phyloP scores from a whole-genome alignment of 306 rosid species.

The Casuarina equisetifolia region DNA sequence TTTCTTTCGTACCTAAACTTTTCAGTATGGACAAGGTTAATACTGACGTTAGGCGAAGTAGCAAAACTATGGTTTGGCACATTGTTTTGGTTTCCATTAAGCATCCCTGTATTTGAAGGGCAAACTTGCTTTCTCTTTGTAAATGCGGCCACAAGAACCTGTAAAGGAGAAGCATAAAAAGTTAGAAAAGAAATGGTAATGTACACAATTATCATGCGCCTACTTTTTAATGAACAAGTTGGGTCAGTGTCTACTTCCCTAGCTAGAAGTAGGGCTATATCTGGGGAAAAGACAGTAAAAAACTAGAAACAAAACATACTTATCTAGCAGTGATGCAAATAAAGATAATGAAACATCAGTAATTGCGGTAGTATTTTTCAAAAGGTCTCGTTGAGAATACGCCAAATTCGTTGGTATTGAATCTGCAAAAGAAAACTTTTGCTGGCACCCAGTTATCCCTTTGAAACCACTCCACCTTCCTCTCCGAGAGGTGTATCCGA shows the following conservation, averaged over 20 bases:
- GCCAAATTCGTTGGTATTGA: no score
- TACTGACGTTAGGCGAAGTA: conserved; percentile 22
- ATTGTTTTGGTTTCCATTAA: conserved; percentile 42
- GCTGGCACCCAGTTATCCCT: no score
- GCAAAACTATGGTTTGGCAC: conserved; percentile 26
- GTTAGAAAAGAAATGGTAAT: background rate
- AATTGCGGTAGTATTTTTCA: background rate
- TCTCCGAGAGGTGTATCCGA: no score
- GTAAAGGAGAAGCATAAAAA: background rate
- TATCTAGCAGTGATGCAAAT: background rate
- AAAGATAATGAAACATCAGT: background rate
- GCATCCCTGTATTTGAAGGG: conserved; percentile 48
- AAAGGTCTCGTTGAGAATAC: no score
- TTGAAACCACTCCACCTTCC: no score
- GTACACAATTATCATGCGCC: background rate
- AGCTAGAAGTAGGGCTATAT: background rate
- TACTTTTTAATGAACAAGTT: background rate
- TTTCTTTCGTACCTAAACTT: conserved; percentile 45
- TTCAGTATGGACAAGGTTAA: conserved; percentile 43
- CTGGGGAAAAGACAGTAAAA: background rate
- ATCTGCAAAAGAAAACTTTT: no score
- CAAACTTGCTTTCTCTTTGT: conserved; percentile 58
- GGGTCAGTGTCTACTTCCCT: conserved; percentile 16
- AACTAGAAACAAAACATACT: background rate
- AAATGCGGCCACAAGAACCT: conserved; percentile 69